phyloP scores from a whole-genome alignment of 2,329 filamentous ascomycete species.

The Aureobasidium namibiae region DNA sequence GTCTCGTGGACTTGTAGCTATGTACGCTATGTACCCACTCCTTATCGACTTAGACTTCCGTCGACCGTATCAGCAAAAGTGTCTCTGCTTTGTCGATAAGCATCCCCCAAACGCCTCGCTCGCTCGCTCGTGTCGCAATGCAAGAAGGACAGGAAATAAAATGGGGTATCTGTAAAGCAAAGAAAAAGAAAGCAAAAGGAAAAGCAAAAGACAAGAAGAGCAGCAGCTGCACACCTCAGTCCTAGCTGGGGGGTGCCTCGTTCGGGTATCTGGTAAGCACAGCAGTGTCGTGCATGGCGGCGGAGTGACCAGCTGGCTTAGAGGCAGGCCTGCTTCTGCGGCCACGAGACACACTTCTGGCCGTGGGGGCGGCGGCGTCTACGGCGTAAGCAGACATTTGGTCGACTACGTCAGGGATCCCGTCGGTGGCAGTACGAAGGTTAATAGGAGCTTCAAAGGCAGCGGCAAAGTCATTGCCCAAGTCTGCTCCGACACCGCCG shows the following conservation, averaged over 20 bases:
- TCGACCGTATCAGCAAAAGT: neutral
- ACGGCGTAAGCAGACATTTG: neutral
- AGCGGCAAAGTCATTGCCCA: slow-evolving; percentile 11
- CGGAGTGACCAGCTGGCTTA: neutral
- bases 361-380: neutral
- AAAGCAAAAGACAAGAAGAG: neutral
- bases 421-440: neutral
- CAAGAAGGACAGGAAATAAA: neutral
- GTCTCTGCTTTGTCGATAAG: neutral
- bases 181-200: neutral
- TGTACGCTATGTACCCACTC: neutral
- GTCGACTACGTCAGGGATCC: neutral
- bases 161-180: neutral
- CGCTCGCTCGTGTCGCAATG: neutral
- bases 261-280: neutral
- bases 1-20: neutral
- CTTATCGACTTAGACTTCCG: neutral
- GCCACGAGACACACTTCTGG: slow-evolving; percentile 1
- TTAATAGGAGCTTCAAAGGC: slow-evolving; percentile 11
- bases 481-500: neutral
- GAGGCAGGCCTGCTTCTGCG: neutral
- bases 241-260: neutral
- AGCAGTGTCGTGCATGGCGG: neutral
- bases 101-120: neutral
- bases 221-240: neutral